Conservation (phyloP, 179 eudicot species). For the Spergularia azorica region DNA sequence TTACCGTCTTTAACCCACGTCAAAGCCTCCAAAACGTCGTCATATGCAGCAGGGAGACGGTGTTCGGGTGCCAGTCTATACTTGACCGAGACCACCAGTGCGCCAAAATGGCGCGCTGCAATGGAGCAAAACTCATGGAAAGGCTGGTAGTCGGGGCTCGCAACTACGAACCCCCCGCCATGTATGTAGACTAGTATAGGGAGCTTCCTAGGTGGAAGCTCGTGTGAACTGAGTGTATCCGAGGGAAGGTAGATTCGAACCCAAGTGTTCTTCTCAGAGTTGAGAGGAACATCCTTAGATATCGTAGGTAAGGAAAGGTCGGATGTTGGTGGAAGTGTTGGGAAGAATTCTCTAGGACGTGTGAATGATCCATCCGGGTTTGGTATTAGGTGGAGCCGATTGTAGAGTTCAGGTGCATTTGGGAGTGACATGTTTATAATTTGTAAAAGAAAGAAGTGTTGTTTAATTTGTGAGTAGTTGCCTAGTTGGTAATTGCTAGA, state of each 20-base stretch:
- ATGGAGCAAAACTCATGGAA: slow-evolving; percentile 26
- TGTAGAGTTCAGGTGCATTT: neutral
- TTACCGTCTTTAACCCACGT: slow-evolving; percentile 29
- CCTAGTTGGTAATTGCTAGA: too few relatives aligned
- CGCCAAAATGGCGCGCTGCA: slow-evolving; percentile 22
- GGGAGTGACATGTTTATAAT: too few relatives aligned
- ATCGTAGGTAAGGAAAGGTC: slow-evolving; percentile 26
- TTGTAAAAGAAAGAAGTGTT: too few relatives aligned
- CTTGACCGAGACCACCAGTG: slow-evolving; percentile 37
- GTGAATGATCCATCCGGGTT: slow-evolving; percentile 31
- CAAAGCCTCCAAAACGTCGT: slow-evolving; percentile 45
- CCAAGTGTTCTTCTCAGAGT: slow-evolving; percentile 32
- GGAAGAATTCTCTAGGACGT: slow-evolving; percentile 2
- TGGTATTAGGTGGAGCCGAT: neutral
- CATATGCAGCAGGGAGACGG: slow-evolving; percentile 49
- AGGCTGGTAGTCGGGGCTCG: neutral
- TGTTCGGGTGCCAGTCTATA: slow-evolving; percentile 49
- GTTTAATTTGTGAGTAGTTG: too few relatives aligned
- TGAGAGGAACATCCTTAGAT: slow-evolving; percentile 40
- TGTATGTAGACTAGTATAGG: slow-evolving; percentile 43
- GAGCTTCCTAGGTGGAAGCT: slow-evolving; percentile 3
- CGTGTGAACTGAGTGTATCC: neutral
- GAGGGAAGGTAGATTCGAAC: slow-evolving; percentile 37
- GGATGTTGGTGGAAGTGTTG: slow-evolving; percentile 3
- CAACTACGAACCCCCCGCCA: slow-evolving; percentile 48